A percentile compares a stretch with the other conserved stretches of the same genome.
Conservation (phyloP, 768 basidiomycete genomes). For the Tulasnella calospora region DNA sequence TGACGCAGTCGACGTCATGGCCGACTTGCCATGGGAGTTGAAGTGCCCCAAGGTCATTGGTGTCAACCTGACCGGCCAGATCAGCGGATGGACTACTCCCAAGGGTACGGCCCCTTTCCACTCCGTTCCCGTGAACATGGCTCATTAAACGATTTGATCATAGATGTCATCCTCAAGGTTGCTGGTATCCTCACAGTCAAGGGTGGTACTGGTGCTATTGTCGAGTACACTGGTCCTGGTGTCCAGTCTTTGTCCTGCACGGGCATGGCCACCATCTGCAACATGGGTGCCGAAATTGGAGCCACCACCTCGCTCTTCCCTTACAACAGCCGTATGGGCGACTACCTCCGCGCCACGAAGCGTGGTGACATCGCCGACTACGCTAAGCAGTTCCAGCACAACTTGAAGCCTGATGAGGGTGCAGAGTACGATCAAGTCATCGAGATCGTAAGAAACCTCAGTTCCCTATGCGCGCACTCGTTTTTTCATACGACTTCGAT, state of each 20-base stretch:
- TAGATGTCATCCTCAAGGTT: conserved; percentile 98
- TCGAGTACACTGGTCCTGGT: conserved; percentile 94
- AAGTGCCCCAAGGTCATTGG: conserved; percentile 99
- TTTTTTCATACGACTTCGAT: not conserved
- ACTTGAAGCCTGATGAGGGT: conserved; percentile 78
- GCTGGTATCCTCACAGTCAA: conserved; percentile 99
- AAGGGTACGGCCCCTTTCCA: conserved; percentile 58
- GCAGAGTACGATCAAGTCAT: conserved; percentile 93
- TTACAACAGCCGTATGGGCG: conserved; percentile 90
- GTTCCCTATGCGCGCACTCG: not conserved
- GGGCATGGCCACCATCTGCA: conserved; percentile 99
- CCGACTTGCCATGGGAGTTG: conserved; percentile 95
- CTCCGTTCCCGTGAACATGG: not conserved
- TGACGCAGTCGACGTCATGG: conserved; percentile 99
- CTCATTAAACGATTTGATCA: conserved; percentile 26
- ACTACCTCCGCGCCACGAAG: conserved; percentile 93
- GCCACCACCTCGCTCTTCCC: conserved; percentile 99
- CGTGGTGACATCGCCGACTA: conserved; percentile 83
- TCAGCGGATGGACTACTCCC: conserved; percentile 94
- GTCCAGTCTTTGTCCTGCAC: conserved; percentile 95
- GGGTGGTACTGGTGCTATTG: conserved; percentile 97
- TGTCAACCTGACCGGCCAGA: conserved; percentile 92
- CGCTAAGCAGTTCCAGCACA: conserved; percentile 82
- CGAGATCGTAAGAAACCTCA: conserved; percentile 63
- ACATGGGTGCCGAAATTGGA: conserved; percentile 99